Base-by-base conservation (phyloP, 2,329 filamentous ascomycete species). In the Microcyclospora tardicrescens region DNA sequence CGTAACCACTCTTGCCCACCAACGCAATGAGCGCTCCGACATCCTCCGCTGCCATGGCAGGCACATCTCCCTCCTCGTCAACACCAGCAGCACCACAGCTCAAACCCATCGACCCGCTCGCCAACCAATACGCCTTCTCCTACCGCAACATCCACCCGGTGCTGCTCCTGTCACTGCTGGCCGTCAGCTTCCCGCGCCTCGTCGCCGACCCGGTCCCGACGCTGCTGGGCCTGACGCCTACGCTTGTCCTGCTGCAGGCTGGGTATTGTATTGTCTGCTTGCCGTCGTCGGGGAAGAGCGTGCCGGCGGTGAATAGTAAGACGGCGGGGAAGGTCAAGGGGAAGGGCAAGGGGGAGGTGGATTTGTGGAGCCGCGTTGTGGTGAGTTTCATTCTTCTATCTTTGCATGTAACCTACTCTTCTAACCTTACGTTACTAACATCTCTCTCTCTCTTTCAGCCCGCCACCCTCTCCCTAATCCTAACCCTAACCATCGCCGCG, bases 141-240 rank as follows among this genome's bases (percentile, higher is more conserved):
- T 72, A 81, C 54, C 74, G 79, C 10, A 70, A 84, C 52, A 59
- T 76, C 14, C 82, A 93, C 49, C 79, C 83, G 0, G 60, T 71
- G 16, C 61, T 85, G 10, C 67, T 93, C 24, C 68, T 84, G 24
- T 71, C 69, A 9, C 61, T 81, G 28, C 78, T 81, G 55, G 68
- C 71, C 34, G 55, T 73, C 45, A 72, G 72, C 30, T 89, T 93
- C 60, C 57, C 64, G 28, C 63, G 69, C 13, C 67, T 93, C 16
- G 81, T 93, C 19, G 65, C 69, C 12, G 73, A 87, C 47, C 84
- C 86, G 0, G 71, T 80, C 2, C 61, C 69, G 12, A 72, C 79
- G 6, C 69, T 93, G 29, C 59, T 72, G 11, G 68, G 57, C 24
- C 66, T 77, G 2, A 63, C 89, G 2, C 69, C 79, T 0, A 70